Evolutionary conservation across 257 asterid species (phyloP), one percentile per base, ranked within the genome.

Genomic region (Primulina eburnea): DNA sequence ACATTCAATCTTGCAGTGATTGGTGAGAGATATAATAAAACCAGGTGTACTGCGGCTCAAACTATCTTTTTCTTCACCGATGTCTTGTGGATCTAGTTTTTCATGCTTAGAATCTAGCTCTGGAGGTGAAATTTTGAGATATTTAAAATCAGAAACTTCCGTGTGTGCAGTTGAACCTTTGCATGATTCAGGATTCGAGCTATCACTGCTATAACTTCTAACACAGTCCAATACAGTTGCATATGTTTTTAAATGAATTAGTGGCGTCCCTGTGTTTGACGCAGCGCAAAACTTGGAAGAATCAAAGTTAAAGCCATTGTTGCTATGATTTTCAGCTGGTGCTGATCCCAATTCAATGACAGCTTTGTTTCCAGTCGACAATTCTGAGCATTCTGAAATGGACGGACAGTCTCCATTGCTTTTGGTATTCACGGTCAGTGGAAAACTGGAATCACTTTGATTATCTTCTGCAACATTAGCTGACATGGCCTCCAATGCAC

Each of bases 401-500:
- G 75, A 73, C 40, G 70, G 68, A 62, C 65, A 60, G 43, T 67
- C 57, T 40, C 69, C 65, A 38, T 53, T 77, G 79, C 77, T 82
- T 85, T 35, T 78, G 62, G 70, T 62, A 61, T 78, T 73, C 26
- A 63, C 60, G 34, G 71, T 65, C 21, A 5, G 71, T 6, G 75
- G 81, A 67, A 69, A 64, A 71, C 56, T 74, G 59, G 79, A 68
- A 78, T 82, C 77, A 56, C 76, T 80, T 71, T 77, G 78, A 75
- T 73, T 55, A 76, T 80, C 88, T 78, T 90, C 99, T 59, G 94
- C 90, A 66, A 77, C 97, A 77, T 93, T 87, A 61, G 97, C 99
- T 56, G 95, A 93, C 99, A 93, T 93, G 77, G 99, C 99, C 76
- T 93, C 94, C 82, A 93, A 71, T 40, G 99, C 99, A 73, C 99